Base-by-base conservation (phyloP, 1,284 basidiomycete genomes). In the Rhodotorula sp. region DNA sequence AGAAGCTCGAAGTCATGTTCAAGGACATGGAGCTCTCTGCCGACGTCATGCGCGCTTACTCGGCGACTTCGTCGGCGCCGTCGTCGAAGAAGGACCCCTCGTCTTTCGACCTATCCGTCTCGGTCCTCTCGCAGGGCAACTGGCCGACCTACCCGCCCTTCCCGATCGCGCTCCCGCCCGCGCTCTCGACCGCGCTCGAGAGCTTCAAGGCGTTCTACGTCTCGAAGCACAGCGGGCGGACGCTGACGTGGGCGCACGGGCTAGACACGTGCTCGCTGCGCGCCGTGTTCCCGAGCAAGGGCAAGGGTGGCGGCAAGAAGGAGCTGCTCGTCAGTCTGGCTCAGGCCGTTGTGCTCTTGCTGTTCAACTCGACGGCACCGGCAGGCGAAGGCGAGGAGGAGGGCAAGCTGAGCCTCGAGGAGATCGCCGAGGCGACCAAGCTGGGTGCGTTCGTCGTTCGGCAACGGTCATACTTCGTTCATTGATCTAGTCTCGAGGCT, bases 311-410 rank as follows among this genome's bases (percentile, higher is more conserved):
- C 2, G 91, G 89, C 0, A 82, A 84, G 76, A 97, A 97, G 82
- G 95, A 98, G 81, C 85, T 99, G 53, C 88, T 89, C 14, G 90
- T 99, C 73, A 94, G 91, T 77, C 84, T 97, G 78, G 94, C 92
- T 81, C 97, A 99, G 81, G 90, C 90, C 0, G 82, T 92, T 9
- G 87, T 97, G 2, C 83, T 99, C 1, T 82, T 98, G n/a, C 85
- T 93, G n/a, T 99, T 98, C 86, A 94, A 96, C 78, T 86, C 90
- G 2, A 71, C 78, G 25, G 65, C 25, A 5, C 27, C 14, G 16
- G 25, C 13, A 17, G 53, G 27, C 1, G 53, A 34, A 7, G 27
- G 13, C 21, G 41, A 48, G 4, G 55, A 56, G 17, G 74, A 60
- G 73, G 79, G 77, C 46, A 86, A 87, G 74, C 80, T 93, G 2